Evolutionary conservation across 768 basidiomycete genomes (phyloP).

Genomic region (Psilocybe tampanensis): DNA sequence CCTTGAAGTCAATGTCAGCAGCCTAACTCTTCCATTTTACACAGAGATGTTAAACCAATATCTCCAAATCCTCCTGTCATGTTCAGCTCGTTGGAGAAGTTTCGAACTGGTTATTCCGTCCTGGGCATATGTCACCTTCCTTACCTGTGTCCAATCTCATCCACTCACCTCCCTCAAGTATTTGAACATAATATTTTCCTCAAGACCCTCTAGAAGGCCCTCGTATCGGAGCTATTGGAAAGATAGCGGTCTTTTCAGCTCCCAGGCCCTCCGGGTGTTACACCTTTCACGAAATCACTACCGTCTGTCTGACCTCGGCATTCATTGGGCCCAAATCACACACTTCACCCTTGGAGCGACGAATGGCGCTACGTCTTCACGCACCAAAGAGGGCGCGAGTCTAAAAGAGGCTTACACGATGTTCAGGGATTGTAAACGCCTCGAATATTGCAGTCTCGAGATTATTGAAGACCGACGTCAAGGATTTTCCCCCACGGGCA

Average conservation of each 20-base stretch:
- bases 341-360: background rate
- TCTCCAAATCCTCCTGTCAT: background rate
- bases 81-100: background rate
- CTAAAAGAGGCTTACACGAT: background rate
- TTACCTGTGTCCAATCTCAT: background rate
- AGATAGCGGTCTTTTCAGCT: background rate
- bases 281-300: background rate
- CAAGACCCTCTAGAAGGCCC: background rate
- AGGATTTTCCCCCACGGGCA: background rate
- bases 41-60: background rate
- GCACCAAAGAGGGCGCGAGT: background rate
- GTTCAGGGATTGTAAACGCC: background rate
- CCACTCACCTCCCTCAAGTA: background rate
- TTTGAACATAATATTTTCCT: background rate
- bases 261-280: background rate
- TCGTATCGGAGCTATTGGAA: background rate
- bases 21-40: background rate
- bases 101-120: background rate
- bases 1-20: background rate
- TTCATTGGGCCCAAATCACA: background rate
- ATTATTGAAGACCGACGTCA: background rate
- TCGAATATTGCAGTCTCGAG: background rate
- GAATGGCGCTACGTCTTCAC: background rate
- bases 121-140: background rate
- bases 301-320: background rate